These are phyloP conservation scores for Cladosporium sp. DNA, from an alignment of 2,329 filamentous ascomycete genomes.

Conservation along the genomic window DNA sequence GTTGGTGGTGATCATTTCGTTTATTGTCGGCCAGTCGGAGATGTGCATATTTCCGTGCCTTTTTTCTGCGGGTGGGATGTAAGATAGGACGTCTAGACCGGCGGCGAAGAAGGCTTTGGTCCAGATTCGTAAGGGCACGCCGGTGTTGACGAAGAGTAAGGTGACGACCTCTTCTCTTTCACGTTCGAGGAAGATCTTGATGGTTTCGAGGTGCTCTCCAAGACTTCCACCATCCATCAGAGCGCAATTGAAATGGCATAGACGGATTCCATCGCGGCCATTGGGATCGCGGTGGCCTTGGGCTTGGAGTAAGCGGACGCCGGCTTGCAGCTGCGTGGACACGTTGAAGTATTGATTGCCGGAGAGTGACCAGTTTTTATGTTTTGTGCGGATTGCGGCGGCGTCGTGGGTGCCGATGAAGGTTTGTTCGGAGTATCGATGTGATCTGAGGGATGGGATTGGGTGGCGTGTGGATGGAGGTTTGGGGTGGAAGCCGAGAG, in stretches of 20 bases:
- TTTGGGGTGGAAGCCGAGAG: slow-evolving; percentile 15
- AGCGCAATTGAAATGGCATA: slow-evolving; percentile 62
- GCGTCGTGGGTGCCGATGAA: slow-evolving; percentile 63
- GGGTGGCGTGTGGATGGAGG: slow-evolving; percentile 17
- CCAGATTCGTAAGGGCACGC: slow-evolving; percentile 43
- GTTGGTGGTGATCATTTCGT: slow-evolving; percentile 37
- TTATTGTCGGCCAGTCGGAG: slow-evolving; percentile 39
- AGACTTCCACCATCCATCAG: slow-evolving; percentile 51
- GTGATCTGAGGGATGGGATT: slow-evolving; percentile 47
- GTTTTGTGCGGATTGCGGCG: slow-evolving; percentile 48
- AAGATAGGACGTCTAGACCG: slow-evolving; percentile 43
- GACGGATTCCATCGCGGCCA: slow-evolving; percentile 42
- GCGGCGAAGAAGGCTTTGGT: slow-evolving; percentile 48
- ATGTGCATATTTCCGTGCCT: slow-evolving; percentile 25
- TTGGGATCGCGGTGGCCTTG: slow-evolving; percentile 56
- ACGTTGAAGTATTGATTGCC: slow-evolving; percentile 53
- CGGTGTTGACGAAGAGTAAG: slow-evolving; percentile 28
- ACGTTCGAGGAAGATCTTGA: slow-evolving; percentile 56
- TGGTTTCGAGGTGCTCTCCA: slow-evolving; percentile 48
- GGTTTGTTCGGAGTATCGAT: slow-evolving; percentile 55
- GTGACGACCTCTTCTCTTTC: slow-evolving; percentile 25
- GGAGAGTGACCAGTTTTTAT: slow-evolving; percentile 28
- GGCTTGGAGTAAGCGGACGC: slow-evolving; percentile 60
- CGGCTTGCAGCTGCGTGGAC: slow-evolving; percentile 54
- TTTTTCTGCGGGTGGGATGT: slow-evolving; percentile 29